Percentiles rank a stretch among this genome's conserved stretches.
Evolutionary conservation across 768 basidiomycete genomes (phyloP).

Genomic region (Sporobolomyces pararoseus): DNA sequence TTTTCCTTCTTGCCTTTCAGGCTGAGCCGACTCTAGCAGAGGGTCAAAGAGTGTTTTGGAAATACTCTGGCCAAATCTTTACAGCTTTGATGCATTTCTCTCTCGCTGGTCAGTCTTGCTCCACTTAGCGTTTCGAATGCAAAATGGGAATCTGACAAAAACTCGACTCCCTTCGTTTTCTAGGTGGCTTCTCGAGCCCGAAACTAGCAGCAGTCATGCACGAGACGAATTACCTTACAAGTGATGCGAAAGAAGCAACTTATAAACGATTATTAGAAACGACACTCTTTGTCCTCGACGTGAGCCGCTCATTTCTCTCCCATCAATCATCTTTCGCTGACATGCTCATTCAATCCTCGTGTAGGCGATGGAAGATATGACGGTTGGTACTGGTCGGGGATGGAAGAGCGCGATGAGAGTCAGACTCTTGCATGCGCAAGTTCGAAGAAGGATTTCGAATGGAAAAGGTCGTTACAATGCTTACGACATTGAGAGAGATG

Average conservation of each 20-base stretch:
- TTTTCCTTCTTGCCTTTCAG: no score
- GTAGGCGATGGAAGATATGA: conserved; percentile 47
- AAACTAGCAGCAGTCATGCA: conserved; percentile 44
- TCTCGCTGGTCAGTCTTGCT: conserved; percentile 37
- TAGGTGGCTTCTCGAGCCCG: conserved; percentile 46
- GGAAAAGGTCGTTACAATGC: conserved; percentile 43
- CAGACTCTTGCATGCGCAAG: conserved; percentile 47
- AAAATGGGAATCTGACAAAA: no score
- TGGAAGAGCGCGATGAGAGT: conserved; percentile 48
- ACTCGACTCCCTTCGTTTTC: neutral
- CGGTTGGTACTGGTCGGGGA: conserved; percentile 44
- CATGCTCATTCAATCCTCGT: conserved; percentile 43
- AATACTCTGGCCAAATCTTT: conserved; percentile 47
- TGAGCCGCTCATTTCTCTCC: neutral
- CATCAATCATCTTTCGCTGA: conserved; percentile 12
- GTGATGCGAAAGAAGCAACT: conserved; percentile 36
- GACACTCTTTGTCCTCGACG: conserved; percentile 45
- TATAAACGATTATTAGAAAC: conserved; percentile 46
- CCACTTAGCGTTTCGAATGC: no score
- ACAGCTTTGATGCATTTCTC: conserved; percentile 47
- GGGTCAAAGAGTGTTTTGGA: conserved; percentile 49
- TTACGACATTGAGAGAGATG: conserved; percentile 45
- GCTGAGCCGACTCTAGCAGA: conserved; percentile 38
- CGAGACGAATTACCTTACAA: conserved; percentile 49
- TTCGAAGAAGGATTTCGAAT: conserved; percentile 42